Evolutionary conservation across 257 asterid species (phyloP), one percentile per base, ranked within the genome.

Genomic region (Eustoma russellianum): DNA sequence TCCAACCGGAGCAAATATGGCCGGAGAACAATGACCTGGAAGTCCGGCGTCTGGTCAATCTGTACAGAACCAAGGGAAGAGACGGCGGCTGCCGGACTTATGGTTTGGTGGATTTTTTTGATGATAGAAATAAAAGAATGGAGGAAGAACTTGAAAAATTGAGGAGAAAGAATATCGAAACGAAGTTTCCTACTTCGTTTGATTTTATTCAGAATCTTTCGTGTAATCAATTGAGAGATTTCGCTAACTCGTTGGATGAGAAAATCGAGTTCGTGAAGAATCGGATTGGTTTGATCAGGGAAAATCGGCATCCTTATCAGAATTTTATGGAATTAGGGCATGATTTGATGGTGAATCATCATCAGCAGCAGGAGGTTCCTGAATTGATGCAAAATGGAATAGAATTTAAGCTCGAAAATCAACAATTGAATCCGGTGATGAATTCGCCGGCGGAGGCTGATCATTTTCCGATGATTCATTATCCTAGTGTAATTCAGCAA

Each of bases 101-200:
- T 17, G 79, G 78, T 10, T 57, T 85, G 30, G 13, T 68, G 0
- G 85, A 85, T 14, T 85, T 77, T 55, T 78, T 75, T 41, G 57
- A 62, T 0, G 77, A 69, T 3, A 18, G 85, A 58, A 79, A 62
- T 65, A 64, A 70, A 13, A 80, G 63, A 12, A 44, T 79, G 17
- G 81, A 79, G 54, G 86, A 75, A 1, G 88, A 82, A 30, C 63
- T 79, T 8, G 62, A 41, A 5, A 79, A 71, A 50, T 43, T 80
- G 64, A 66, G 67, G 5, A 73, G 55, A 13, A 53, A 46, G 46
- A 75, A 71, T 65, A 53, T 66, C 72, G 91, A 84, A 48, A 55
- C 78, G 5, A 79, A 65, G 53, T 80, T 72, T 15, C 87, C 90
- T 0, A 50, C 66, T 1, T 56, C 70, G 68, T 6, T 52, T 14